A percentile compares a stretch with the other conserved stretches of the same genome.
phyloP scores from a whole-genome alignment of 805 yeast species.

The Lachancea mirantina region DNA sequence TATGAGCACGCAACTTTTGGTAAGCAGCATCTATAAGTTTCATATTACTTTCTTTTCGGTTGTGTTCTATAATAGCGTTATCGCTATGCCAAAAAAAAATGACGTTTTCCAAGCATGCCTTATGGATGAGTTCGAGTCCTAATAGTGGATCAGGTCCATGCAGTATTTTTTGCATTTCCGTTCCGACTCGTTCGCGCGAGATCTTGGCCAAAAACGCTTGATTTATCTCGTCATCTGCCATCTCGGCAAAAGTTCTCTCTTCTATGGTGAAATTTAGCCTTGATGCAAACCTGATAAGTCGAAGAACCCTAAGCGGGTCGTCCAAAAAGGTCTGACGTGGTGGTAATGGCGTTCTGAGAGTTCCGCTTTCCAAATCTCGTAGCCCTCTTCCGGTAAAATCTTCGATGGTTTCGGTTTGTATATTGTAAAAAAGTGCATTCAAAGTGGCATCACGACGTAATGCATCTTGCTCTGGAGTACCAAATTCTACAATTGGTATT shows the following conservation, averaged over 20 bases:
- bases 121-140: slow-evolving; percentile 55
- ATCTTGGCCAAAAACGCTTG: slow-evolving; percentile 61
- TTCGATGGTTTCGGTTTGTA: slow-evolving; percentile 61
- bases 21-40: slow-evolving; percentile 5
- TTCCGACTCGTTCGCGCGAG: slow-evolving; percentile 84
- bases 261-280: slow-evolving; percentile 67
- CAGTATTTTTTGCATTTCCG: slow-evolving; percentile 74
- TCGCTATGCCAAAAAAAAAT: slow-evolving; percentile 44
- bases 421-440: slow-evolving; percentile 85
- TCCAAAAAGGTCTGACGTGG: slow-evolving; percentile 83
- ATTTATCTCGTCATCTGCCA: slow-evolving; percentile 54
- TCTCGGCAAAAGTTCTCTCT: slow-evolving; percentile 49
- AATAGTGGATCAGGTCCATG: slow-evolving; percentile 51
- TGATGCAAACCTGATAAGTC: slow-evolving; percentile 81
- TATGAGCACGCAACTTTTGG: slow-evolving; percentile 5
- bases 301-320: slow-evolving; percentile 85
- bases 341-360: slow-evolving; percentile 80
- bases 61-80: slow-evolving; percentile 17
- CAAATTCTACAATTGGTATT: slow-evolving; percentile 77
- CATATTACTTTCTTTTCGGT: slow-evolving; percentile 13
- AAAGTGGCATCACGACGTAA: slow-evolving; percentile 90
- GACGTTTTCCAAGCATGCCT: slow-evolving; percentile 47
- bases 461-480: slow-evolving; percentile 91
- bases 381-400: slow-evolving; percentile 79
- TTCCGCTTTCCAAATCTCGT: slow-evolving; percentile 58